Conservation (phyloP, 2,329 filamentous ascomycete species). For the Dactylellina drechsleri region DNA sequence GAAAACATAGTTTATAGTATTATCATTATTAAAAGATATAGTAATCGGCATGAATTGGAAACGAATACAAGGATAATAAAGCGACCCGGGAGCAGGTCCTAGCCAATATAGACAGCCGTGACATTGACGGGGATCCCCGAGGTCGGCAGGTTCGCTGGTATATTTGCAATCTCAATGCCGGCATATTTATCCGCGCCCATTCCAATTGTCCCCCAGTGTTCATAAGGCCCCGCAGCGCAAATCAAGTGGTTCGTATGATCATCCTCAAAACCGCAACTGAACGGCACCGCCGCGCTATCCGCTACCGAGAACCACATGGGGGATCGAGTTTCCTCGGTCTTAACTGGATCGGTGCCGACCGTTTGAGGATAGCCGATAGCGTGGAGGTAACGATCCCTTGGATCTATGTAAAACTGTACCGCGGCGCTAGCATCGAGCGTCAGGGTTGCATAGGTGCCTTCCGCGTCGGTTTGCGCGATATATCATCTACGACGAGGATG, state of each 20-base stretch:
- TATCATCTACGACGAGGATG: neutral
- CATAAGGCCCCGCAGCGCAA: neutral
- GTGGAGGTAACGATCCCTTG: neutral
- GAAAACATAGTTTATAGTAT: too few relatives aligned
- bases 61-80: too few relatives aligned
- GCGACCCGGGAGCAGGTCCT: too few relatives aligned
- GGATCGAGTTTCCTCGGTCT: neutral
- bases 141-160: neutral
- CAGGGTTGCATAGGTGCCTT: neutral
- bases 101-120: neutral
- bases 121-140: neutral
- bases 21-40: too few relatives aligned
- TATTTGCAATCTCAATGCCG: neutral
- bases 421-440: neutral
- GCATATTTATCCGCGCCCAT: neutral
- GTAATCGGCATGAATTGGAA: too few relatives aligned
- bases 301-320: neutral
- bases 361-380: neutral
- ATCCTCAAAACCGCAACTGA: neutral
- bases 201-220: neutral
- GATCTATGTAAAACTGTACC: neutral
- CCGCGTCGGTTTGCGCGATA: neutral
- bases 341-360: neutral
- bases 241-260: neutral
- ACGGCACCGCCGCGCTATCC: neutral